Percentiles rank a stretch among this genome's conserved stretches.
These are phyloP conservation scores for Trichothecium sympodiale DNA, from an alignment of 2,329 filamentous ascomycete genomes.

Conservation along the genomic window DNA sequence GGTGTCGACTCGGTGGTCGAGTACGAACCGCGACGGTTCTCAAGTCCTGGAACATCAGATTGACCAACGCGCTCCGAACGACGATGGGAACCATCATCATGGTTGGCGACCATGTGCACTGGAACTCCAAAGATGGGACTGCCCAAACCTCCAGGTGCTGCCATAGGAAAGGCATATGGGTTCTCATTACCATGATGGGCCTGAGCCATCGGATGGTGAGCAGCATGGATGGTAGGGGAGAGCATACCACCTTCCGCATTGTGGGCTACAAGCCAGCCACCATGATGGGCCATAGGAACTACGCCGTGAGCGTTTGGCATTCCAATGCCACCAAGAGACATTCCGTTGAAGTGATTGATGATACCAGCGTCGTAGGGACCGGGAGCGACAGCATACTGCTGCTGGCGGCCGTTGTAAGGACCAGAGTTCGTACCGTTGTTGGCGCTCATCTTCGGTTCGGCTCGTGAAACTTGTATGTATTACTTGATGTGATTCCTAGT, in stretches of 20 bases:
- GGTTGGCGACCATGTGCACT: no score
- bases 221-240: conserved; percentile 17
- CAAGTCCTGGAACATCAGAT: conserved; percentile 48
- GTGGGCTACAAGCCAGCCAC: conserved; percentile 24
- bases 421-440: conserved; percentile 15
- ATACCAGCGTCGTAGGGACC: conserved; percentile 18
- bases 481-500: not conserved
- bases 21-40: conserved; percentile 57
- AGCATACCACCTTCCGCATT: conserved; percentile 28
- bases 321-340: conserved; percentile 24
- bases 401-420: conserved; percentile 19
- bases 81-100: conserved; percentile 23
- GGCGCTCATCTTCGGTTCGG: conserved; percentile 23
- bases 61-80: conserved; percentile 32
- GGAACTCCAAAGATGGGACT: no score
- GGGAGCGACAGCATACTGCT: conserved; percentile 11
- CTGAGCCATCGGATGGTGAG: conserved; percentile 21
- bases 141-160: no score
- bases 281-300: conserved; percentile 20
- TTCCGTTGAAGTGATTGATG: conserved; percentile 23
- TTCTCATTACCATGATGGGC: conserved; percentile 17
- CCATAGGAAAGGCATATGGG: conserved; percentile 20
- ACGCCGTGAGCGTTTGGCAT: conserved; percentile 18
- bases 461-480: not conserved
- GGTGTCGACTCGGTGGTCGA: conserved; percentile 57